Evolutionary conservation across 75 land plant genomes (phyloP).

Genomic region (Pinus albicaulis): DNA sequence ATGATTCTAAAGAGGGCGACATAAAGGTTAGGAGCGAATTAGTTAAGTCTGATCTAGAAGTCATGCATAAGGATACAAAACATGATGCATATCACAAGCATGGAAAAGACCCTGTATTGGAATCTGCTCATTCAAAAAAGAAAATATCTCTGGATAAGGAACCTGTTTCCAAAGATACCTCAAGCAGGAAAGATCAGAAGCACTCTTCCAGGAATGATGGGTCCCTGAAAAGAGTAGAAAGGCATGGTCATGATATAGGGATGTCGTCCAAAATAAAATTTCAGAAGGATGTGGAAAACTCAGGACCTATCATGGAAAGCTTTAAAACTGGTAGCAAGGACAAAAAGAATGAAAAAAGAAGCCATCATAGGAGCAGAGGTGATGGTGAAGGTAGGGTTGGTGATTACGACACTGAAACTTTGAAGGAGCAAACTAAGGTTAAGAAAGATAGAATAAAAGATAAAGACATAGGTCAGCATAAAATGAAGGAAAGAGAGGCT

Average conservation of each 20-base stretch:
- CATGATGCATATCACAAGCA: not conserved
- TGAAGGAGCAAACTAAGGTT: conserved; percentile 16
- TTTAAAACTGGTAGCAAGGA: not conserved
- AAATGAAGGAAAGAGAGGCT: not conserved
- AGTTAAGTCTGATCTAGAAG: not conserved
- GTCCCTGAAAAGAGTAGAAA: conserved; percentile 1
- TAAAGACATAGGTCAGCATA: not conserved
- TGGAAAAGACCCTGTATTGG: not conserved
- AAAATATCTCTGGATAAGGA: conserved; percentile 9
- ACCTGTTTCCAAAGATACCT: conserved; percentile 3
- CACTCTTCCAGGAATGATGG: conserved; percentile 2
- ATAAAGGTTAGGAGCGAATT: conserved; percentile 2
- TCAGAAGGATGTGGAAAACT: conserved; percentile 9
- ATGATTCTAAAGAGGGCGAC: conserved; percentile 20
- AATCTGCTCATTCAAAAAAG: not conserved
- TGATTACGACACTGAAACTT: conserved; percentile 2
- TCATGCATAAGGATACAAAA: not conserved
- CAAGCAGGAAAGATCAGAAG: conserved; percentile 19
- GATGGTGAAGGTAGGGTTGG: not conserved
- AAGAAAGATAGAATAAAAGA: conserved; percentile 3
- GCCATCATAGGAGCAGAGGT: conserved; percentile 10
- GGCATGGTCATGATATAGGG: conserved; percentile 4
- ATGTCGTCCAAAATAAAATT: conserved; percentile 8
- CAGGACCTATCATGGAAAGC: conserved; percentile 9
- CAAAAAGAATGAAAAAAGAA: conserved; percentile 13